Conservation (phyloP, 768 basidiomycete genomes). For the Lentinula edodes region DNA sequence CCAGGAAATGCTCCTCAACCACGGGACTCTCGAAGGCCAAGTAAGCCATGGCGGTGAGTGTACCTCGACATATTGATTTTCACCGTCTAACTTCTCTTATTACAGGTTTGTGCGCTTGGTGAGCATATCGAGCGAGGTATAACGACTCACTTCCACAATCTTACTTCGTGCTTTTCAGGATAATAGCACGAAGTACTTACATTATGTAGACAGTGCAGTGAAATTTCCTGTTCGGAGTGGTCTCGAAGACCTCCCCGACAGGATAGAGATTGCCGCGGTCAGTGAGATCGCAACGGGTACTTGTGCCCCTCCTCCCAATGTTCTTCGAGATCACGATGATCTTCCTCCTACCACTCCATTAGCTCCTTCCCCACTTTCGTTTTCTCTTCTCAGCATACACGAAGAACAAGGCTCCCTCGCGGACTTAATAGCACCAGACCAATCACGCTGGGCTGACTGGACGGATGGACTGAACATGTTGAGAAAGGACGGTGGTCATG, state of each 20-base stretch:
- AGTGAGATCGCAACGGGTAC: constrained; percentile 76
- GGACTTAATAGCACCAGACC: constrained; percentile 74
- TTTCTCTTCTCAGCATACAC: constrained; percentile 65
- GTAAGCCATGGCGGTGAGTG: constrained; percentile 57
- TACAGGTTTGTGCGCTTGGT: constrained; percentile 72
- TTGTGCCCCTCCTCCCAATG: constrained; percentile 62
- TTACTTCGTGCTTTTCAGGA: constrained; percentile 44
- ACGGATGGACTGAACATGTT: constrained; percentile 90
- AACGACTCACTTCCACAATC: background rate
- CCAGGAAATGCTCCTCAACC: constrained; percentile 40
- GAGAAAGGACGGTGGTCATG: constrained; percentile 74
- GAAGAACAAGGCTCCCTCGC: constrained; percentile 51
- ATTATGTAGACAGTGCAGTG: constrained; percentile 76
- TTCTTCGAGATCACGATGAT: constrained; percentile 56
- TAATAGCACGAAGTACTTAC: constrained; percentile 71
- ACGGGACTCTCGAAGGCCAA: constrained; percentile 54
- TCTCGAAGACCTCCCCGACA: constrained; percentile 82
- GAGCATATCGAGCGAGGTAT: constrained; percentile 5
- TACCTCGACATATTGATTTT: background rate
- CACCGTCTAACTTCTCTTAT: background rate
- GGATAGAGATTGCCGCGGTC: constrained; percentile 76
- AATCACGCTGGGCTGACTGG: constrained; percentile 87
- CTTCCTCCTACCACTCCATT: constrained; percentile 48
- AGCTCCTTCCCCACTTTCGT: constrained; percentile 65
- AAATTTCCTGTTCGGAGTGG: constrained; percentile 79